Evolutionary conservation across 2,329 filamentous ascomycete genomes (phyloP).

Genomic region (Botrytis sinoallii): DNA sequence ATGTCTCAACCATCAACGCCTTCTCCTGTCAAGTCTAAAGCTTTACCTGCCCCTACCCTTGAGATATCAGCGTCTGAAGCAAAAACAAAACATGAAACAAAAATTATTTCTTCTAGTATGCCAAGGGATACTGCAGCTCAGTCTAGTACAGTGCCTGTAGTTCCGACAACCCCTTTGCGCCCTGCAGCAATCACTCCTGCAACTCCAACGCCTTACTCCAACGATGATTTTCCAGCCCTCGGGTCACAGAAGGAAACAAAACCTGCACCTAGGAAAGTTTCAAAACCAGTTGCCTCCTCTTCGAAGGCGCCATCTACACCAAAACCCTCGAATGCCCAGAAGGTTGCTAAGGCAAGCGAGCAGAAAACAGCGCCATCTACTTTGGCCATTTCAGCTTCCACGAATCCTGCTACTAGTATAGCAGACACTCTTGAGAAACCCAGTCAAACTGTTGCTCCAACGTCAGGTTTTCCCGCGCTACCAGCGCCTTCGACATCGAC

Average conservation of each 20-base stretch:
- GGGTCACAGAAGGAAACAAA: conserved; percentile 35
- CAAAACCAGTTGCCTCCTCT: conserved; percentile 21
- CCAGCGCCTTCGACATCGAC: conserved; percentile 37
- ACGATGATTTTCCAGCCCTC: conserved; percentile 60
- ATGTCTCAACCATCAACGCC: conserved; percentile 33
- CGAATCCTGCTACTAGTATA: conserved; percentile 44
- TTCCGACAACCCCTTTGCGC: conserved; percentile 47
- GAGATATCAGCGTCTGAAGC: conserved; percentile 3
- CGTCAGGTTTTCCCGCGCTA: conserved; percentile 51
- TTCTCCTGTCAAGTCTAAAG: conserved; percentile 18
- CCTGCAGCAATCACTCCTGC: background rate
- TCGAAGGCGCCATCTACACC: conserved; percentile 18
- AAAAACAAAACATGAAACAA: conserved; percentile 45
- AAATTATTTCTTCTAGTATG: conserved; percentile 46
- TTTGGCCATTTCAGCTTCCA: conserved; percentile 43
- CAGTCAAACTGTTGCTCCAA: conserved; percentile 23
- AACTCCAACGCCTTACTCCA: background rate
- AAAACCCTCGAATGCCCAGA: conserved; percentile 13
- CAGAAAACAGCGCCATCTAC: conserved; percentile 37
- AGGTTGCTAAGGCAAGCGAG: conserved; percentile 26
- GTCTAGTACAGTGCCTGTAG: conserved; percentile 23
- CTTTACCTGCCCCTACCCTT: background rate
- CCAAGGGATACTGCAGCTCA: conserved; percentile 45
- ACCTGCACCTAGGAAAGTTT: conserved; percentile 15
- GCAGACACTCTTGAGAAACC: conserved; percentile 24